phyloP scores from a whole-genome alignment of 23 red algal species.

The Gracilariopsis chorda region DNA sequence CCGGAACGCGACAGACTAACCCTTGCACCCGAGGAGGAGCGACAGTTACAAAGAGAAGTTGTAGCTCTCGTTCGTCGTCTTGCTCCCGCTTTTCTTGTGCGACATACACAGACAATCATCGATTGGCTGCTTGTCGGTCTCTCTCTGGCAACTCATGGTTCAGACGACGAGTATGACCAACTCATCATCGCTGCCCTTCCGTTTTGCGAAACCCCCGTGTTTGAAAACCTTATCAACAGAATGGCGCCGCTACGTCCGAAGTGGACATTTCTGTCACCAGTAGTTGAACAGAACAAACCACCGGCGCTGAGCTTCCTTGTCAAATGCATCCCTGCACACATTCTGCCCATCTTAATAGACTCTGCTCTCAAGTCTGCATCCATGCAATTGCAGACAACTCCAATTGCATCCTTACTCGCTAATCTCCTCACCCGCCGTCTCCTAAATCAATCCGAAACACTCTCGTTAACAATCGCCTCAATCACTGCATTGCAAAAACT shows the following conservation, averaged over 20 bases:
- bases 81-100: slow-evolving; percentile 19
- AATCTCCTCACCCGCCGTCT: neutral
- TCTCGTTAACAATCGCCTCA: neutral
- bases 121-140: slow-evolving; percentile 36
- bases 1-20: slow-evolving; percentile 26
- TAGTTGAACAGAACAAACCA: slow-evolving; percentile 19
- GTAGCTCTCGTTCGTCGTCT: neutral
- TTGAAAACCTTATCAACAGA: neutral
- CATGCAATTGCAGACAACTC: neutral
- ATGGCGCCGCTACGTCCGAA: neutral
- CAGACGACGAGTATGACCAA: slow-evolving; percentile 28
- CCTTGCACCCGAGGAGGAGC: neutral
- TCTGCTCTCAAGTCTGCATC: neutral
- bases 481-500: neutral
- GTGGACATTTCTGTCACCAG: slow-evolving; percentile 8
- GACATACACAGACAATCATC: neutral
- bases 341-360: neutral
- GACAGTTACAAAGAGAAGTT: neutral
- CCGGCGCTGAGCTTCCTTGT: neutral
- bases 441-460: neutral
- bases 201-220: neutral
- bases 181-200: slow-evolving; percentile 27
- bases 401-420: neutral
- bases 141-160: neutral
- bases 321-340: neutral